Base-by-base conservation (phyloP, 1,139 yeast genomes). In the Lodderomyces jiufengensis region DNA sequence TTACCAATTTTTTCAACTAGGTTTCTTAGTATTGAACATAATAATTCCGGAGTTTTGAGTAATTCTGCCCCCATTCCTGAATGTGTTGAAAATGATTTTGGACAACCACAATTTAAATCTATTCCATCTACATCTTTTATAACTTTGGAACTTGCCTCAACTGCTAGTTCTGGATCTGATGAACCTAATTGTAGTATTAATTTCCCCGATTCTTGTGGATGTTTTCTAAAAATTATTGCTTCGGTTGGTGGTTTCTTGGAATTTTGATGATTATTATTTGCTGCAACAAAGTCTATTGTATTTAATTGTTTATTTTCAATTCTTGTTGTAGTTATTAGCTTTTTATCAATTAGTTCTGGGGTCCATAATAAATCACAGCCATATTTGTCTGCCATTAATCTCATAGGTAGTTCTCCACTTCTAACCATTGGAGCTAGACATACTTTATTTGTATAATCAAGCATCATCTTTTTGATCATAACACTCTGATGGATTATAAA, bases 1-100 rank as follows among this genome's bases (percentile, higher is more conserved):
- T 61, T 68, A 5, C 98, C 98, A 1, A 92, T 92, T 45, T 87
- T 71, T 16, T 70, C 69, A 1, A 92, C 97, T 37, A 92, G 64
- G 10, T 73, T 72, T 3, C 61, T 59, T 40, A 92, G 62, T 24
- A 92, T 92, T 13, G 72, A 70, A 48, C 81, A 84, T 23, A 92
- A 66, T 32, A 75, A 61, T 32, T 85, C 95, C 0, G 97, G 97
- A 0, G 90, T 86, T 31, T 74, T 66, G 41, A 92, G 66, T 32
- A 92, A 66, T 1, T 95, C 97, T 3, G 97, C 96, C 4, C 98
- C 98, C 97, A 92, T 92, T 1, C 98, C 98, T 0, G 94, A 73
- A 57, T 88, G 97, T 3, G 87, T 73, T 1, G 88, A 80, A 50
- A 85, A 86, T 42, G 83, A 90, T 54, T 87, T 88, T 2, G 98